Evolutionary conservation across 2,329 filamentous ascomycete genomes (phyloP).

Genomic region (Aureobasidium sp.): DNA sequence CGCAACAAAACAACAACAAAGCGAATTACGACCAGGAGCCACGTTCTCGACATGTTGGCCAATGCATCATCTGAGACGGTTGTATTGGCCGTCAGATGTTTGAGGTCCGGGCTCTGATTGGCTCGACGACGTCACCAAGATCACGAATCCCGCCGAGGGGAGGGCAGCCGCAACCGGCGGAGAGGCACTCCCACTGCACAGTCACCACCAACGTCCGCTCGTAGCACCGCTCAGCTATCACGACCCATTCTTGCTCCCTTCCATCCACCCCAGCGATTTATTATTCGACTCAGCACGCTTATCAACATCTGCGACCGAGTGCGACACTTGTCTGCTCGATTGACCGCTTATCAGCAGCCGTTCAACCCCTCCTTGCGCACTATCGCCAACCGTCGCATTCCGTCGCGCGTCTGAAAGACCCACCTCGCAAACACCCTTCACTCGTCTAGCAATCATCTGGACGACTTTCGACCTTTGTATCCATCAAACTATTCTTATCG

Average conservation of each 20-base stretch:
- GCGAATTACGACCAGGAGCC: not conserved
- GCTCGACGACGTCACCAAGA: not conserved
- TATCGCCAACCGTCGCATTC: not conserved
- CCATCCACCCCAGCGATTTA: not conserved
- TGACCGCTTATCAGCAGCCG: not conserved
- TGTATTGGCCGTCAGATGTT: not conserved
- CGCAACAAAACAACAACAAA: not conserved
- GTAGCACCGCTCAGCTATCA: not conserved
- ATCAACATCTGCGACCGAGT: not conserved
- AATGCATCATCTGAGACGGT: not conserved
- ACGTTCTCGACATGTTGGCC: slow-evolving; percentile 11
- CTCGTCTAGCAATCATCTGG: not conserved
- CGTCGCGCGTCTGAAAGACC: not conserved
- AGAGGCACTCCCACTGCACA: not conserved
- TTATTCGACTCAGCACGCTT: not conserved
- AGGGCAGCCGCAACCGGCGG: slow-evolving; percentile 2
- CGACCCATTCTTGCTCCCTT: not conserved
- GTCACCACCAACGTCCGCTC: slow-evolving; percentile 1
- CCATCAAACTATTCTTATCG: not conserved
- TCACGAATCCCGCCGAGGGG: not conserved
- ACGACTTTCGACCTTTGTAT: not conserved
- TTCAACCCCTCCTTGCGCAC: not conserved
- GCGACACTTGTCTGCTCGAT: not conserved
- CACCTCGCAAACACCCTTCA: not conserved
- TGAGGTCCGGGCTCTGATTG: slow-evolving; percentile 2